Base-by-base conservation (phyloP, 2,329 filamentous ascomycete species). In the Beauveria bassiana region DNA sequence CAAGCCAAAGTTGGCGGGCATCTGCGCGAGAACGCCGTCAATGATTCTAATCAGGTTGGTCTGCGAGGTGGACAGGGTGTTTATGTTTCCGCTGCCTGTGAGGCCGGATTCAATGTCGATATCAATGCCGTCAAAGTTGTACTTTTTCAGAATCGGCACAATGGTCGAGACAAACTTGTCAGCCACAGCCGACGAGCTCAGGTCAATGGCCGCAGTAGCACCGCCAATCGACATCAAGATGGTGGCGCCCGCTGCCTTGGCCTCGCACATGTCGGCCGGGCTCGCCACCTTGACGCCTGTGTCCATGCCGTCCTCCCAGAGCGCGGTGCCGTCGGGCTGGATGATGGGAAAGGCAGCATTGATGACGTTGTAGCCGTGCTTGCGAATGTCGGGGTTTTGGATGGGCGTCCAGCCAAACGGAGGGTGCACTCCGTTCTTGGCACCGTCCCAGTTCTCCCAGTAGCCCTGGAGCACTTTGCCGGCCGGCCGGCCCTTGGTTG, bases 1-100 rank as follows among this genome's bases (percentile, higher is more conserved):
- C 50, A 86, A 79, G 22, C 86, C 85, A 12, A 79, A 80, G 28
- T 72, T 88, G 59, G 78, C 82, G 71, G 86, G 85, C 54, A 84
- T 79, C 65, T 79, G 61, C 5, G 66, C 71, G 20, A 74, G 72
- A n/a, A 74, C 56, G 57, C 72, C 71, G 61, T 74, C 72, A 43
- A 74, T 73, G 63, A 74, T 68, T 63, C 71, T 68, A 63, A 74
- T 72, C 38, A 74, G 65, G 66, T 74, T 74, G 45, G 65, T 42
- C 59, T 74, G 72, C 14, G 70, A 69, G 1, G 71, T 66, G 16
- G 72, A 74, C 45, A 73, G 64, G 1, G 64, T 64, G 57, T 61
- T 65, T 61, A 74, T 68, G 65, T 63, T 66, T 61, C 71, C 71
- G 63, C 67, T 71, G 65, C 69, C 69, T 16, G 22, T 66, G 61